Conservation (phyloP, 306 rosid species). For the Astragalus glycyphyllos region DNA sequence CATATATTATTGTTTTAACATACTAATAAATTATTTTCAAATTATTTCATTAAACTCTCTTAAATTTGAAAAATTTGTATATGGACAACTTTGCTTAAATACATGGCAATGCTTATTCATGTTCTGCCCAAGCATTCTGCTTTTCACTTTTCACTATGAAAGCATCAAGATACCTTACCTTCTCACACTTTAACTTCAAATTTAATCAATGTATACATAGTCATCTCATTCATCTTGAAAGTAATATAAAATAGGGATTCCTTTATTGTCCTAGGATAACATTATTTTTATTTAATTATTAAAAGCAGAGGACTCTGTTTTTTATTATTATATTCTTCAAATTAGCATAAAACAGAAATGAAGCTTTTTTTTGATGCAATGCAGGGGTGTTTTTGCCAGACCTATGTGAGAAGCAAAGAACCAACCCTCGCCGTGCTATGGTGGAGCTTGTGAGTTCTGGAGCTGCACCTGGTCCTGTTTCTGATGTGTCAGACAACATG, state of each 20-base stretch:
- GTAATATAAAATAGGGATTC: not conserved
- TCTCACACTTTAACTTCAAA: slow-evolving; percentile 1
- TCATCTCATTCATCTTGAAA: not conserved
- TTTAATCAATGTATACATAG: not conserved
- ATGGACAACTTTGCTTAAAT: slow-evolving; percentile 22
- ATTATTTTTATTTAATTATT: not conserved
- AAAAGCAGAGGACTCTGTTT: not conserved
- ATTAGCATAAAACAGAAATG: not conserved
- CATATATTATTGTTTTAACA: no score
- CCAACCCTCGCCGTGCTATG: slow-evolving; percentile 75
- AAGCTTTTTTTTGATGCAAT: slow-evolving; percentile 19
- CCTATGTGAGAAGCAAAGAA: slow-evolving; percentile 60
- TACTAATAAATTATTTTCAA: no score
- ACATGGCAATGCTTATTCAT: slow-evolving; percentile 21
- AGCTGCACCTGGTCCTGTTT: slow-evolving; percentile 61
- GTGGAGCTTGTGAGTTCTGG: slow-evolving; percentile 69
- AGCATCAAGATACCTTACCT: slow-evolving; percentile 37
- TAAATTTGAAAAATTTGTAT: no score
- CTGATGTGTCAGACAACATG: slow-evolving; percentile 29
- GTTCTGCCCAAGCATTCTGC: not conserved
- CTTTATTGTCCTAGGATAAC: not conserved
- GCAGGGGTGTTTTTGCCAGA: slow-evolving; percentile 79
- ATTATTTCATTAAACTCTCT: no score
- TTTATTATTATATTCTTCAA: not conserved
- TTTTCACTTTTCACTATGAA: not conserved